A percentile compares a stretch with the other conserved stretches of the same genome.
phyloP scores from a whole-genome alignment of 495 filamentous ascomycete species.

The Penicillium roqueforti region DNA sequence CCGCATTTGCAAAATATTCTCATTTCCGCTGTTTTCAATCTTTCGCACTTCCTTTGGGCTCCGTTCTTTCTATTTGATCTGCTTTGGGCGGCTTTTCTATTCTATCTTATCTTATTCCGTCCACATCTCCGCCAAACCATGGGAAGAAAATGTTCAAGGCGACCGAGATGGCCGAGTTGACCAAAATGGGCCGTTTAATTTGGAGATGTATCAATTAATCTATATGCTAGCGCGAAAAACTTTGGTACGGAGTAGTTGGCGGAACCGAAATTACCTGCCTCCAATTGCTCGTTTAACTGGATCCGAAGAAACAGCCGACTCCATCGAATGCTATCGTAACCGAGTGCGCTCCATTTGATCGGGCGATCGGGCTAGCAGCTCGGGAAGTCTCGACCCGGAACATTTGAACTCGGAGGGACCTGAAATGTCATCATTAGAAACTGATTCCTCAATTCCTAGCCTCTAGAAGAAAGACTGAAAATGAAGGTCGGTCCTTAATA shows the following conservation, averaged over 20 bases:
- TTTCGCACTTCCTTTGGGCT: not conserved
- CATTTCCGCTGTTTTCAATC: not conserved
- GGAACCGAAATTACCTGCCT: not conserved
- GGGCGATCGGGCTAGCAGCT: no score
- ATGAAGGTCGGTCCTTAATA: no score
- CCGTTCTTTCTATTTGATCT: not conserved
- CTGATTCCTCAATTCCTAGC: no score
- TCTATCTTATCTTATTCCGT: not conserved
- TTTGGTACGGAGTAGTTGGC: not conserved
- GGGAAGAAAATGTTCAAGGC: no score
- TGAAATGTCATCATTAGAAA: no score
- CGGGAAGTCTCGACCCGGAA: no score
- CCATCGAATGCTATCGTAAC: not conserved
- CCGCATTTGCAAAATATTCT: not conserved
- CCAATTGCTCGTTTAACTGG: not conserved
- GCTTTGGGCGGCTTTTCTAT: not conserved
- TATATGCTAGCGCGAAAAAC: not conserved
- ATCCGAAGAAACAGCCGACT: not conserved
- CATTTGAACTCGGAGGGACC: no score
- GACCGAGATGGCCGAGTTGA: not conserved
- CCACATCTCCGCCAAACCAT: not conserved
- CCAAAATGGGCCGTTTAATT: no score
- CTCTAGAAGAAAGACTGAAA: no score
- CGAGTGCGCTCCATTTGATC: slow-evolving; percentile 1
- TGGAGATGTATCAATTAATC: not conserved